Base-by-base conservation (phyloP, 2,329 filamentous ascomycete genomes). In the Xylariaceae sp. region DNA sequence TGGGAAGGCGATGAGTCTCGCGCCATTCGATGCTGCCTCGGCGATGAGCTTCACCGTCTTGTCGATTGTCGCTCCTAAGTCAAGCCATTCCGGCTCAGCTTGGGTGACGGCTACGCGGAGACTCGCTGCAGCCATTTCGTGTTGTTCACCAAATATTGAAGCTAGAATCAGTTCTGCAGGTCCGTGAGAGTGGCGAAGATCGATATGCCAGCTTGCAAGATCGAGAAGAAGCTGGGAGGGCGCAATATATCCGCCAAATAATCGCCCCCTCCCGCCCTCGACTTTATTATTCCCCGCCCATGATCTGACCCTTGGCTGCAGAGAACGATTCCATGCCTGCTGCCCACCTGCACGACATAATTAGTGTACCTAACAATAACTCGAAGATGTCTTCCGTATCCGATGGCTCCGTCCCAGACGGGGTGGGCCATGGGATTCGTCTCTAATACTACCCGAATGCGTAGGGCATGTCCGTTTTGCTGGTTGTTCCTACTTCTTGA, bases 1-100 rank as follows among this genome's bases (percentile, higher is more conserved):
- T 1, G 77, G 73, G 50, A 80, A 79, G 1, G 73, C 71, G n/a
- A 85, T 70, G 2, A 85, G 68, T 49, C 78, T 73, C 0, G 78
- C 79, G 1, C 76, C 77, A 13, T 76, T 74, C 1, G 64, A 55
- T 5, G 77, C 77, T 0, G 81, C 82, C 62, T 83, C 77, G 23
- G 68, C 64, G 56, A 85, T 82, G 58, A 84, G 70, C 0, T 64
- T 61, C 62, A 76, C 75, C 3, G 80, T 80, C 68, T 83, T 83
- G 1, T 73, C 65, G 2, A 83, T 42, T 42, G 37, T 42, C 75
- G 0, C 74, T 72, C 0, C 64, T 2, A 84, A 72, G 62, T 84
- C 78, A 3, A 83, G 72, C 79, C 80, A 85, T 8, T 72, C 74
- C 0, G 81, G 80, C 65, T 84, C 82, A 7, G 78, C 75, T 64